A percentile compares a stretch with the other conserved stretches of the same genome.
Evolutionary conservation across 140 eudicot species (phyloP).

Genomic region (Bidens hawaiensis): DNA sequence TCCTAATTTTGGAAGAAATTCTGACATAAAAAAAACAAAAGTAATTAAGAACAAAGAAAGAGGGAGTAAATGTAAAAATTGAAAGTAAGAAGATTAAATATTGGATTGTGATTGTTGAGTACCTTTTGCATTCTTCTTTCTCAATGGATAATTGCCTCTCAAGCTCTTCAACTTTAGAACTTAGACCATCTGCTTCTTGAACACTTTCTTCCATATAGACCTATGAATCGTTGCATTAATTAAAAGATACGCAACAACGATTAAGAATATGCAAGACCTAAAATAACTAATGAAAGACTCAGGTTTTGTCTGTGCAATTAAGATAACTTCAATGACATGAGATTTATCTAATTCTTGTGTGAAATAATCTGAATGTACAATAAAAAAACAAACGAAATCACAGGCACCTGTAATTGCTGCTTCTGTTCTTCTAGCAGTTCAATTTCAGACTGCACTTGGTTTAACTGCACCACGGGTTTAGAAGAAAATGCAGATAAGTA

Average conservation of each 20-base stretch:
- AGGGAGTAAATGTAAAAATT: background rate
- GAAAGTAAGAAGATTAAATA: background rate
- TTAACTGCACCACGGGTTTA: constrained; percentile 48
- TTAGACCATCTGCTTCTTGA: constrained; percentile 59
- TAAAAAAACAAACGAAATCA: background rate
- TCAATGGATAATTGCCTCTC: constrained; percentile 61
- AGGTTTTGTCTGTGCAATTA: background rate
- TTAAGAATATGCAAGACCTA: background rate
- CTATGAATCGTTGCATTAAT: constrained; percentile 35
- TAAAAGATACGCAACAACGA: background rate
- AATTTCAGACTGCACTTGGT: constrained; percentile 49
- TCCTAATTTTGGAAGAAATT: constrained; percentile 59
- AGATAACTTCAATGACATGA: background rate
- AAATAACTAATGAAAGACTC: background rate
- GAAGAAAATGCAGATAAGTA: background rate
- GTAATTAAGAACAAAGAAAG: background rate
- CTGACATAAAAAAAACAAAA: constrained; percentile 28
- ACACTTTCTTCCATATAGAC: constrained; percentile 53
- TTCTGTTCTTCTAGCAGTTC: constrained; percentile 52
- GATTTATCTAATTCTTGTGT: background rate
- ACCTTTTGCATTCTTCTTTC: constrained; percentile 80
- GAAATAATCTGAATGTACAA: too few relatives aligned
- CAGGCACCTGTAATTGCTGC: constrained; percentile 58
- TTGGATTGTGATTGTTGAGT: background rate
- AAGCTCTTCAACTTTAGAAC: constrained; percentile 56